Percentiles rank a stretch among this genome's conserved stretches.
Conservation (phyloP, 306 rosid species). For the Pterocarpus santalinus region DNA sequence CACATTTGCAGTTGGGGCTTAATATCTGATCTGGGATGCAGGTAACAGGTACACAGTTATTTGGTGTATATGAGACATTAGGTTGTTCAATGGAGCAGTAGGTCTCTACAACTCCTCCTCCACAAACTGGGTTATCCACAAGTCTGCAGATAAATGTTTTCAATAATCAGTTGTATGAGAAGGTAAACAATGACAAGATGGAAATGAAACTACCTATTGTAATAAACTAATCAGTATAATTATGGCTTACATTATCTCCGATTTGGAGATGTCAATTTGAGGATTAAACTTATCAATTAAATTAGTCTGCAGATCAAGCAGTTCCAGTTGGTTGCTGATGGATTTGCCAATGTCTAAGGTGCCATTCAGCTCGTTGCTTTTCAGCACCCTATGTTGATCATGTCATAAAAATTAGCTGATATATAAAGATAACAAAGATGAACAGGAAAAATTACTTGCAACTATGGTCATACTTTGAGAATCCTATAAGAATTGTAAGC, state of each 20-base stretch:
- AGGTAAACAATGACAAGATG: conserved; percentile 22
- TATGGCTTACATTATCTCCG: conserved; percentile 50
- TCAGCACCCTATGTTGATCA: conserved; percentile 45
- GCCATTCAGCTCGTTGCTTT: conserved; percentile 48
- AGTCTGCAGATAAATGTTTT: conserved; percentile 60
- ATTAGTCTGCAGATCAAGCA: conserved; percentile 53
- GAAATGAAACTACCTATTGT: conserved; percentile 24
- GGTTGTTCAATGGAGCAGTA: conserved; percentile 55
- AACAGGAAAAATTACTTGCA: not conserved
- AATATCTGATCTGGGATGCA: conserved; percentile 53
- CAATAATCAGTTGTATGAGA: not conserved
- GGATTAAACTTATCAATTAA: conserved; percentile 23
- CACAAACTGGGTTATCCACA: conserved; percentile 62
- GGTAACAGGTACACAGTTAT: conserved; percentile 48
- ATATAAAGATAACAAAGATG: conserved; percentile 12
- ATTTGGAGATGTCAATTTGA: conserved; percentile 26
- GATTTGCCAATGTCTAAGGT: conserved; percentile 48
- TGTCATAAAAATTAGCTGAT: conserved; percentile 15
- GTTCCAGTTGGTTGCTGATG: conserved; percentile 47
- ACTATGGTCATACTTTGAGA: not conserved
- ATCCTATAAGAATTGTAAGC: too few species aligned
- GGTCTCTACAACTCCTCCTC: conserved; percentile 10
- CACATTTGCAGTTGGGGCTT: conserved; percentile 81
- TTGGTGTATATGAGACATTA: conserved; percentile 36
- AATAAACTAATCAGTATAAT: not conserved